phyloP scores from a whole-genome alignment of 352 stramenopile species.

The Globisporangium takayamanum region DNA sequence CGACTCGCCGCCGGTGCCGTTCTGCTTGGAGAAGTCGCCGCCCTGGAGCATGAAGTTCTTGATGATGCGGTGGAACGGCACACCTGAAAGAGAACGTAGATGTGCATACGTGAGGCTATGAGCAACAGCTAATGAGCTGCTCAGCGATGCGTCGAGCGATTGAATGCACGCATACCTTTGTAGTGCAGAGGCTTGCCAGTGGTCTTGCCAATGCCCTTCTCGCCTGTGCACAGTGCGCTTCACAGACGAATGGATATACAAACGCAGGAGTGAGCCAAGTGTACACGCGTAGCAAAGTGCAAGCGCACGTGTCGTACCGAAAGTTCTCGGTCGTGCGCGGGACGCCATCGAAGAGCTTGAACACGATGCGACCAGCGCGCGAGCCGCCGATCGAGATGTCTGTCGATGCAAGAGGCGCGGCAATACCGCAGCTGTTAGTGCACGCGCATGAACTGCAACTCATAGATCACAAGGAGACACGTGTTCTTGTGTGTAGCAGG shows the following conservation, averaged over 20 bases:
- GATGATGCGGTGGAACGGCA: slow-evolving; percentile 82
- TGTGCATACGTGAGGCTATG: neutral
- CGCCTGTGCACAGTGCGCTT: slow-evolving; percentile 54
- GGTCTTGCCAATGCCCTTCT: slow-evolving; percentile 52
- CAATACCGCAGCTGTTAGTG: neutral
- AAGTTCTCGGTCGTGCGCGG: slow-evolving; percentile 68
- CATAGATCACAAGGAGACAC: neutral
- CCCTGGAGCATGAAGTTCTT: slow-evolving; percentile 84
- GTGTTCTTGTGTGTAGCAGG: neutral
- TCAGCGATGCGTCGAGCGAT: neutral
- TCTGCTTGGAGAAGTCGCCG: slow-evolving; percentile 68
- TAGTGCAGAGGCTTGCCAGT: slow-evolving; percentile 59
- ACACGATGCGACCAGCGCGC: slow-evolving; percentile 49
- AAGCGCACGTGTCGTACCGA: slow-evolving; percentile 14
- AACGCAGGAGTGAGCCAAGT: no score
- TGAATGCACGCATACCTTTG: slow-evolving; percentile 22
- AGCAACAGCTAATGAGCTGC: neutral
- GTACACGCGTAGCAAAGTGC: neutral
- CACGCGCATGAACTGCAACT: neutral
- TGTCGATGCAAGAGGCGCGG: slow-evolving; percentile 6
- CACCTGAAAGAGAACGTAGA: slow-evolving; percentile 19
- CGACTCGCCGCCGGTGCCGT: slow-evolving; percentile 79
- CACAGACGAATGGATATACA: neutral
- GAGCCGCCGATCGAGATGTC: slow-evolving; percentile 91
- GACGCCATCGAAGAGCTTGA: slow-evolving; percentile 49